These are phyloP conservation scores for Zoysia japonica DNA, from an alignment of 176 grass and related monocot genomes.

Conservation along the genomic window DNA sequence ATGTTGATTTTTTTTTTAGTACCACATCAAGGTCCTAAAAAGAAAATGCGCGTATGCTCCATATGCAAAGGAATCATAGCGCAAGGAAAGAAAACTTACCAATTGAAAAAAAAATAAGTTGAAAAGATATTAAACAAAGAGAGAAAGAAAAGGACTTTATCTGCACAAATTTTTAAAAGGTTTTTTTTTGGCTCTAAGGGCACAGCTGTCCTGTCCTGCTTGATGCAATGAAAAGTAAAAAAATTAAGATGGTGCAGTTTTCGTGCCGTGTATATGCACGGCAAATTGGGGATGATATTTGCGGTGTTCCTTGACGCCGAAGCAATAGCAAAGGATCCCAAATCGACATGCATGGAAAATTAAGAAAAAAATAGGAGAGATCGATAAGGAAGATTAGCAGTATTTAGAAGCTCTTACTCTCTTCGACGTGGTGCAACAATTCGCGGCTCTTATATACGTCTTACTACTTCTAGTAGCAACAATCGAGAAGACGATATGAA, in stretches of 20 bases:
- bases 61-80: neutral
- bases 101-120: neutral
- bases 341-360: neutral
- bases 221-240: no score
- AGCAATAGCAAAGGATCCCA: constrained; percentile 14
- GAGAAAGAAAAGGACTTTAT: neutral
- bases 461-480: neutral
- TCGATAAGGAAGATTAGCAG: neutral
- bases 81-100: neutral
- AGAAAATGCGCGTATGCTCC: neutral
- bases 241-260: no score
- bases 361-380: neutral
- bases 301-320: constrained; percentile 30
- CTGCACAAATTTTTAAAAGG: neutral
- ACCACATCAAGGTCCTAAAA: constrained; percentile 5
- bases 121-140: neutral
- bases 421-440: neutral
- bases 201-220: neutral
- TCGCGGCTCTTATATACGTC: neutral
- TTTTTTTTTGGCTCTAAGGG: neutral
- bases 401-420: neutral
- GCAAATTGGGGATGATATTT: constrained; percentile 10
- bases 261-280: no score
- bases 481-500: neutral
- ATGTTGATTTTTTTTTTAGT: constrained; percentile 27